Evolutionary conservation across 2,329 filamentous ascomycete species (phyloP), one percentile per base, ranked within the genome.

Genomic region (Ophioceras dolichostomum): DNA sequence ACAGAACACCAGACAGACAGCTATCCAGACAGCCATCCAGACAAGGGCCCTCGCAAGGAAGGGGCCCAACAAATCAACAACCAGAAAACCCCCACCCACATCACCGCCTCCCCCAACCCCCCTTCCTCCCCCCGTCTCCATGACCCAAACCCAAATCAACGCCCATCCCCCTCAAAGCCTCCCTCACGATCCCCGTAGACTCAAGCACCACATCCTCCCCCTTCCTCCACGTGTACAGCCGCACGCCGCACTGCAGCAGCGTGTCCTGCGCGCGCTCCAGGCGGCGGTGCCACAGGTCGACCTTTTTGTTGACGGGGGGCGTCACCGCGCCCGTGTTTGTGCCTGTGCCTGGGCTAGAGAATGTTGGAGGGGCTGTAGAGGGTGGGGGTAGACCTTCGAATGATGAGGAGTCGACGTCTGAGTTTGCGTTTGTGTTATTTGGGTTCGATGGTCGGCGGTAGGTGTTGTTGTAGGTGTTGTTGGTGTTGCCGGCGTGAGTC

Each of bases 241-340:
- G 61, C 1, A 91, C 79, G 4, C 79, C 79, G 28, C 76, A 62
- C 5, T 64, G 60, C n/a, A 73, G 71, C 9, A 89, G 64, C 28
- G 62, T 57, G 30, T 65, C 62, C 44, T 81, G 75, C 4, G 83
- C 83, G 32, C 73, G 62, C 30, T 68, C 69, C 60, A 83, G 73
- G 29, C 84, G 62, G 39, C 77, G 69, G 43, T 68, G 65, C 84
- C 83, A 91, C 34, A 86, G 51, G 41, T 80, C 78, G 39, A 86
- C 64, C 45, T 83, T 80, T 59, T 81, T 85, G 54, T 75, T 84
- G 10, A 60, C 51, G 4, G 39, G 24, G 10, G 41, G 32, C 6
- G 42, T 39, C 16, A 38, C 42, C 14, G 39, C 42, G 17, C 33
- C 43, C 21, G 18, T 22, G 6, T 4, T 17, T 10, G 34, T 10